Percentiles rank a stretch among this genome's conserved stretches.
Conservation (phyloP, 331 rosid genomes). For the Acacia pycnantha region DNA sequence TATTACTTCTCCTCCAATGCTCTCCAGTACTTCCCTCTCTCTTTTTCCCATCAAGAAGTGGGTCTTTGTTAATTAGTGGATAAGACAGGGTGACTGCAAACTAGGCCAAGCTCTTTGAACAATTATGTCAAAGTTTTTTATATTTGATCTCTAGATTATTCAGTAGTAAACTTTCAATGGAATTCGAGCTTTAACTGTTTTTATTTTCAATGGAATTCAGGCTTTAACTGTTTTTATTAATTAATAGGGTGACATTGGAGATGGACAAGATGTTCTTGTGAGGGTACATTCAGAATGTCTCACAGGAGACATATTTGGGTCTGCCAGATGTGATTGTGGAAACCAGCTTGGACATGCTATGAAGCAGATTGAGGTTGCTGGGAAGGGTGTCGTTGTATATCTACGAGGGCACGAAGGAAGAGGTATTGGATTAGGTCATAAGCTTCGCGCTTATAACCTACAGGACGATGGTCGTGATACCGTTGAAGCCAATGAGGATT, state of each 20-base stretch:
- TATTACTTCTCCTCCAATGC: not conserved
- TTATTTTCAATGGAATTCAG: too few relatives aligned
- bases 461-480: conserved; percentile 85
- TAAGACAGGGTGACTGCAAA: conserved; percentile 3
- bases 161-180: not conserved
- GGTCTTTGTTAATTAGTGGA: not conserved
- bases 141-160: not conserved
- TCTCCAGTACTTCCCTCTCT: not conserved
- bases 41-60: not conserved
- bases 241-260: conserved; percentile 83
- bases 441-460: conserved; percentile 85
- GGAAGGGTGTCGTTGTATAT: conserved; percentile 83
- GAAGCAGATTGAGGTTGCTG: conserved; percentile 90
- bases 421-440: conserved; percentile 95
- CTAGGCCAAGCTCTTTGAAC: not conserved
- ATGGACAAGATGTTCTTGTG: conserved; percentile 84
- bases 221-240: conserved; percentile 17
- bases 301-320: conserved; percentile 91
- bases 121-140: not conserved
- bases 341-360: conserved; percentile 81
- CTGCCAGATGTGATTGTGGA: conserved; percentile 98
- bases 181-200: conserved; percentile 1
- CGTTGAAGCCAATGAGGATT: conserved; percentile 92
- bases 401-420: conserved; percentile 97
- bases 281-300: conserved; percentile 97